Conservation (phyloP, 1,284 basidiomycete genomes). For the Apiotrichum siamense region DNA sequence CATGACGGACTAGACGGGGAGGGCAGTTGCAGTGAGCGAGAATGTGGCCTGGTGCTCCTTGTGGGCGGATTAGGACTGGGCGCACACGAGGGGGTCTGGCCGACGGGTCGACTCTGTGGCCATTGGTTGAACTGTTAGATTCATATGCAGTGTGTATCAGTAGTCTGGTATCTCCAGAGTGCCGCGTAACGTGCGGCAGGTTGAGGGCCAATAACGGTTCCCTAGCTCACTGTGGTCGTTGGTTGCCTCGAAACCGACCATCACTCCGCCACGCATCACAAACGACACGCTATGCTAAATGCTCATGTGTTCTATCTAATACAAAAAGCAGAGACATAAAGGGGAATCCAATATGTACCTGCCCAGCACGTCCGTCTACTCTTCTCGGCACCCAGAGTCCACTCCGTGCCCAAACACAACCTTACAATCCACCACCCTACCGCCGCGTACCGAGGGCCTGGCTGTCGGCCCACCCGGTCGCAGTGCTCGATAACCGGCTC, state of each 20-base stretch:
- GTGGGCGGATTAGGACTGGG: no score
- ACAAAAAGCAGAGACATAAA: background rate
- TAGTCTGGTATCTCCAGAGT: no score
- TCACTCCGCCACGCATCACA: background rate
- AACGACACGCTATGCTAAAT: background rate
- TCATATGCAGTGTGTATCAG: constrained; percentile 4
- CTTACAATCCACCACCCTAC: background rate
- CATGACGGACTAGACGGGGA: constrained; percentile 22
- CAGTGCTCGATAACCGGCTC: background rate
- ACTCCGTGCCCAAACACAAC: background rate
- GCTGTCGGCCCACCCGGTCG: background rate
- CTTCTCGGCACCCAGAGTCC: background rate
- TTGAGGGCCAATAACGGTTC: no score
- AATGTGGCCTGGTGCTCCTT: background rate
- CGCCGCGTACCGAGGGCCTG: background rate
- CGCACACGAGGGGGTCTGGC: background rate
- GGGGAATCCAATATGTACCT: background rate
- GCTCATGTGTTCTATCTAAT: background rate
- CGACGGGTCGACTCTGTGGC: background rate
- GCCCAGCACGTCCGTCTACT: constrained; percentile 4
- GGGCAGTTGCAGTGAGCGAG: background rate
- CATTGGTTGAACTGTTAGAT: background rate
- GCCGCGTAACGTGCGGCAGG: no score
- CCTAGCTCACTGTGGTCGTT: no score
- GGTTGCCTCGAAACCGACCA: no score